A percentile compares a stretch with the other conserved stretches of the same genome.
Conservation (phyloP, 306 rosid genomes). For the Oxytropis ochrocephala region DNA sequence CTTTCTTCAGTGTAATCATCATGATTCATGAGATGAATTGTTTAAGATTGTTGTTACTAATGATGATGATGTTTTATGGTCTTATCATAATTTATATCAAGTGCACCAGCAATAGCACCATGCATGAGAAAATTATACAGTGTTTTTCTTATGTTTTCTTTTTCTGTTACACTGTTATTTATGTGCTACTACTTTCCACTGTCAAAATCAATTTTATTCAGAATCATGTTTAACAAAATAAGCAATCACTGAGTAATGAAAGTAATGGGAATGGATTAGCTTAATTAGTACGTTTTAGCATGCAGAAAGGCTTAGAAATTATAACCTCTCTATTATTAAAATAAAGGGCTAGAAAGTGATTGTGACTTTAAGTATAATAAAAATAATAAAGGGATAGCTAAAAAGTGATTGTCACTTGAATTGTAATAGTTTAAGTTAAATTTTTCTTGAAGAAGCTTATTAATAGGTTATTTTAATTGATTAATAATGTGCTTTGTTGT, state of each 20-base stretch:
- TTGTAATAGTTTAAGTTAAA: slow-evolving; percentile 24
- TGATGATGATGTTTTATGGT: background rate
- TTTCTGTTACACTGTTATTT: background rate
- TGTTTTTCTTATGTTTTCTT: background rate
- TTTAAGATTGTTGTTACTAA: slow-evolving; percentile 16
- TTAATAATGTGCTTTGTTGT: background rate
- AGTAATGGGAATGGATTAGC: slow-evolving; percentile 12
- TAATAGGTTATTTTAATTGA: background rate
- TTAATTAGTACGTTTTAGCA: slow-evolving; percentile 4
- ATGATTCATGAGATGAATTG: slow-evolving; percentile 4
- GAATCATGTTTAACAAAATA: no score
- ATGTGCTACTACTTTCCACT: background rate
- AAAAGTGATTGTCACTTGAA: slow-evolving; percentile 34
- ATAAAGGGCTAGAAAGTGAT: slow-evolving; percentile 45
- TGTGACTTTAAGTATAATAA: background rate
- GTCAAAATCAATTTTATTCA: no score
- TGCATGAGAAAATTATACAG: slow-evolving; percentile 20
- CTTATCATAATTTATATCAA: slow-evolving; percentile 14
- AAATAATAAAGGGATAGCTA: slow-evolving; percentile 31
- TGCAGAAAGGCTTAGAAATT: slow-evolving; percentile 43
- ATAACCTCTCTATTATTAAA: slow-evolving; percentile 48
- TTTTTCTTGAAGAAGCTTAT: slow-evolving; percentile 42
- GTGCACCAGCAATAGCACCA: slow-evolving; percentile 5
- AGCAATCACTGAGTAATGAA: background rate
- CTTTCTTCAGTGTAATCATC: slow-evolving; percentile 26